Evolutionary conservation across 1,139 yeast species (phyloP).

Genomic region (Pneumocystis carinii): DNA sequence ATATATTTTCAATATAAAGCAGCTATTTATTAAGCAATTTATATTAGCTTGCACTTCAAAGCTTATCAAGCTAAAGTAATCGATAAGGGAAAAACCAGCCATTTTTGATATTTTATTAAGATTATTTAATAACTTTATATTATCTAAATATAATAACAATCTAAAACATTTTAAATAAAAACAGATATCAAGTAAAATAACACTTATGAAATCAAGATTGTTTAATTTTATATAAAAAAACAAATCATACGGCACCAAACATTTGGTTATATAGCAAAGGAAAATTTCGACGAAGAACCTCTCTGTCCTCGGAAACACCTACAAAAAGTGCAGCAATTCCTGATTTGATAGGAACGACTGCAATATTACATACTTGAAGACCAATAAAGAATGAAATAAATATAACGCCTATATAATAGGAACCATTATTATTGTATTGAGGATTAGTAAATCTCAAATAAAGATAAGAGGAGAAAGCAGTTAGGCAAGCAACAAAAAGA

Average conservation of each 20-base stretch:
- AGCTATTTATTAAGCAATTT: background rate
- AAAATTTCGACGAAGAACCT: background rate
- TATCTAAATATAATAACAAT: background rate
- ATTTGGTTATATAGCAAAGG: background rate
- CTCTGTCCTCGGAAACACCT: background rate
- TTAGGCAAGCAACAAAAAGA: conserved; percentile 50
- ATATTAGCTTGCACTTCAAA: background rate
- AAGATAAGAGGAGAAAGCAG: conserved; percentile 55
- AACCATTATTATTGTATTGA: conserved; percentile 48
- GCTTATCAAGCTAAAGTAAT: background rate
- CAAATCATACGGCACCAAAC: background rate
- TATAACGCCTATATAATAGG: conserved; percentile 60
- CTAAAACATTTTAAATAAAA: background rate
- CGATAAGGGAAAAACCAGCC: background rate
- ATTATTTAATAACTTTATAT: background rate
- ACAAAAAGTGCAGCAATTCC: conserved; percentile 70
- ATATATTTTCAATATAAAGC: background rate
- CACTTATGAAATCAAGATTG: background rate
- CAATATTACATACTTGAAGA: conserved; percentile 58
- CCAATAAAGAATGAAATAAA: conserved; percentile 67
- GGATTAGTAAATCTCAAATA: conserved; percentile 64
- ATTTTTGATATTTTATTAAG: background rate
- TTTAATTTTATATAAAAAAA: background rate
- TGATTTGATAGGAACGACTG: conserved; percentile 59
- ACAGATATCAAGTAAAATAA: background rate